Conservation (phyloP, 257 asterid species). For the Solanum rostratum region DNA sequence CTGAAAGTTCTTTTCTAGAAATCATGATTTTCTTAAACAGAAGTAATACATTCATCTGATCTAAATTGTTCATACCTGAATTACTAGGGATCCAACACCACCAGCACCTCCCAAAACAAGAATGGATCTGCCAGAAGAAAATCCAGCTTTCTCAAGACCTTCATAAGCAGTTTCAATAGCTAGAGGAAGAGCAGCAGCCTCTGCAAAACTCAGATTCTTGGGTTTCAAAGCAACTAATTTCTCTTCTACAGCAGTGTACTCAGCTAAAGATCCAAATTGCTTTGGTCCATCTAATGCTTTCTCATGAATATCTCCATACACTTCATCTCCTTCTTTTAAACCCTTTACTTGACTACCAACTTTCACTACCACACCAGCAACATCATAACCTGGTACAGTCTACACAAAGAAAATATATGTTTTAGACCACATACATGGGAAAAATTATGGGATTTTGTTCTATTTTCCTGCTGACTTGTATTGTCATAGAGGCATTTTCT, state of each 20-base stretch:
- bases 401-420: background rate
- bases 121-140: constrained; percentile 69
- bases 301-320: constrained; percentile 74
- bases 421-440: background rate
- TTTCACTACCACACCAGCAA: constrained; percentile 80
- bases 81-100: constrained; percentile 82
- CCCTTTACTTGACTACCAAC: constrained; percentile 78
- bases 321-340: constrained; percentile 82
- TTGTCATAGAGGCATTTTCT: background rate
- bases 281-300: constrained; percentile 69
- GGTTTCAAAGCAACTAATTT: constrained; percentile 75
- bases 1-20: background rate
- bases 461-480: background rate
- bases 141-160: constrained; percentile 67
- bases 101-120: constrained; percentile 98
- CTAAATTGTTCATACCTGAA: constrained; percentile 41
- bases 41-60: background rate
- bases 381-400: constrained; percentile 95
- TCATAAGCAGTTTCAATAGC: constrained; percentile 83
- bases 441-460: background rate
- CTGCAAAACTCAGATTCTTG: constrained; percentile 48
- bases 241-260: constrained; percentile 88
- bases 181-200: constrained; percentile 85
- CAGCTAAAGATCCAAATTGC: constrained; percentile 73
- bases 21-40: background rate